Conservation (phyloP, 225 moss, liverwort and hornwort species). For the Rhytidiadelphus loreus region DNA sequence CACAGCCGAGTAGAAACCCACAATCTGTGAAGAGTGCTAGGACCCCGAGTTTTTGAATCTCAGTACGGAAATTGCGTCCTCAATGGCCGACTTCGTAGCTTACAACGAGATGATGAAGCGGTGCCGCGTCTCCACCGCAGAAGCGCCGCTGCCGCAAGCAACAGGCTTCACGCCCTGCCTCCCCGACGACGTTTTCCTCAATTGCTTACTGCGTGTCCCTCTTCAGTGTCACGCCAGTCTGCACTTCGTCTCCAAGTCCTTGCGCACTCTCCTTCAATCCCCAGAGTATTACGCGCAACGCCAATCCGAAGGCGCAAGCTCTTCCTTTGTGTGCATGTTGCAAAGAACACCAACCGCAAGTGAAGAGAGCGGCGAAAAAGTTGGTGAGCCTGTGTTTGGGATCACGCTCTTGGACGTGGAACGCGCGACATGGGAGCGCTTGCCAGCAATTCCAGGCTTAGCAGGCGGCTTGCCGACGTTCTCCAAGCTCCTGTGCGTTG, state of each 20-base stretch:
- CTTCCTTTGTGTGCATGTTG: conserved; percentile 54
- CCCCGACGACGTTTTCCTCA: conserved; percentile 67
- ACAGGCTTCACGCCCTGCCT: conserved; percentile 32
- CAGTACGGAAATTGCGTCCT: background rate
- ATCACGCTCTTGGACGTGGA: conserved; percentile 44
- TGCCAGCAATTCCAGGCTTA: conserved; percentile 50
- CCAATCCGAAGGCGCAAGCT: conserved; percentile 36
- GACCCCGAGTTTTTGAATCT: background rate
- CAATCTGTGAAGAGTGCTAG: background rate
- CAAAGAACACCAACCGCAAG: conserved; percentile 6
- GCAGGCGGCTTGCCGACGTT: conserved; percentile 50
- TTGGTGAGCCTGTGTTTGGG: conserved; percentile 18
- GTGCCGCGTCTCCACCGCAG: background rate
- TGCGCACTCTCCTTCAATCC: conserved; percentile 35
- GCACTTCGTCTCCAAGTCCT: conserved; percentile 40
- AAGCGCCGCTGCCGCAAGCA: background rate
- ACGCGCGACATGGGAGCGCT: conserved; percentile 39
- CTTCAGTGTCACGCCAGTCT: conserved; percentile 50
- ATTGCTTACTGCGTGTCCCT: conserved; percentile 64
- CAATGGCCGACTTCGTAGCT: conserved; percentile 2
- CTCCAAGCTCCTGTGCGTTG: conserved; percentile 34
- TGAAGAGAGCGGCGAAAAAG: background rate
- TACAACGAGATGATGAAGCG: conserved; percentile 21
- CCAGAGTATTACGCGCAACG: conserved; percentile 53
- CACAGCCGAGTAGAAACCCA: background rate